Evolutionary conservation across 2,329 filamentous ascomycete genomes (phyloP).

Genomic region (Claviceps lovelessii): DNA sequence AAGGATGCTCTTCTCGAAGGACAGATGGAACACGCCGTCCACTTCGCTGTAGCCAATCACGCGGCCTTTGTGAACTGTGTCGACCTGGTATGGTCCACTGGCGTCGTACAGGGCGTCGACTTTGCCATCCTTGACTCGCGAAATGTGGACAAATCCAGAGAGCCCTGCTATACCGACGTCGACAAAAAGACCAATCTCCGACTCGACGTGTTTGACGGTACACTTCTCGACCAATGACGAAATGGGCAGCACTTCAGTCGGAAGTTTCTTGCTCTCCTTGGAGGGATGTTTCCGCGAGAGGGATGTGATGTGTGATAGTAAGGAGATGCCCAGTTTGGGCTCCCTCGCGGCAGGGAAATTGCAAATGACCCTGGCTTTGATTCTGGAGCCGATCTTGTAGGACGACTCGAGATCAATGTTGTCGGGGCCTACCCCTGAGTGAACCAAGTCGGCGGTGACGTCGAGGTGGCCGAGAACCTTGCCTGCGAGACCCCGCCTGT

Average conservation of each 20-base stretch:
- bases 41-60: constrained; percentile 76
- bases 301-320: constrained; percentile 69
- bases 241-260: constrained; percentile 47
- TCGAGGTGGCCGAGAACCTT: constrained; percentile 88
- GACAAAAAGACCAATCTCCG: constrained; percentile 68
- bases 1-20: constrained; percentile 67
- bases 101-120: constrained; percentile 67
- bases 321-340: constrained; percentile 73
- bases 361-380: constrained; percentile 77
- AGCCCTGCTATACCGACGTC: constrained; percentile 50
- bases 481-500: constrained; percentile 61
- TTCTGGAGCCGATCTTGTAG: constrained; percentile 70
- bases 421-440: constrained; percentile 63
- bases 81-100: constrained; percentile 64
- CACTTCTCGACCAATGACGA: constrained; percentile 67
- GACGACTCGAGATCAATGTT: constrained; percentile 58
- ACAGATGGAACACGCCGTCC: constrained; percentile 74
- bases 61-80: constrained; percentile 64
- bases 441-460: constrained; percentile 77
- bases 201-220: constrained; percentile 65
- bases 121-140: constrained; percentile 77
- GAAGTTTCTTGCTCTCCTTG: constrained; percentile 28
- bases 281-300: constrained; percentile 34
- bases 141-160: constrained; percentile 88
- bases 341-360: constrained; percentile 67